These are phyloP conservation scores for Vicia villosa DNA, from an alignment of 306 rosid species.

Conservation along the genomic window DNA sequence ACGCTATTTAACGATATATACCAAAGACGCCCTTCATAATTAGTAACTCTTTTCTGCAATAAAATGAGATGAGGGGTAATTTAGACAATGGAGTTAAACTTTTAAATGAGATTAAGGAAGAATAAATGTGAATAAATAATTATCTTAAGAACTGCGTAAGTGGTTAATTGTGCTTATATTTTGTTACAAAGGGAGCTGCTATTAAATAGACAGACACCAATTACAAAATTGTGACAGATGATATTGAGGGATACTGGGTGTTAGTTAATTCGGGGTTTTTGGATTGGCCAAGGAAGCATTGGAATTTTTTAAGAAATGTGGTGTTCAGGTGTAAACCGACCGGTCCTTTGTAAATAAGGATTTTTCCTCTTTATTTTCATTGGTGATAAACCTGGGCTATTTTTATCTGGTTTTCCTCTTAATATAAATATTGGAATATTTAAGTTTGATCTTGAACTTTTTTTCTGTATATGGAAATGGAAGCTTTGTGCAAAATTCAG, in stretches of 20 bases:
- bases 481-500: slow-evolving; percentile 7
- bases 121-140: no score
- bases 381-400: not conserved
- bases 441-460: slow-evolving; percentile 12
- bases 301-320: not conserved
- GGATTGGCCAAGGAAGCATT: not conserved
- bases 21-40: no score
- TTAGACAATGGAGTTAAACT: no score
- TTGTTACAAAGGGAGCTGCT: no score
- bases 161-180: no score
- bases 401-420: not conserved
- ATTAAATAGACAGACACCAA: no score
- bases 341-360: not conserved
- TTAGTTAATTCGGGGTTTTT: not conserved
- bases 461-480: not conserved
- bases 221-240: not conserved
- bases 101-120: no score
- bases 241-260: not conserved
- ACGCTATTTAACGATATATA: no score
- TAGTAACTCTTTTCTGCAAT: no score
- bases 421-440: not conserved
- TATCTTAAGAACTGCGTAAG: no score
- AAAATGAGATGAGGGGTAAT: no score
- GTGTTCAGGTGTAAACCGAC: not conserved
- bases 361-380: not conserved